Percentiles rank a stretch among this genome's conserved stretches.
These are phyloP conservation scores for Athelia sp. DNA, from an alignment of 1,284 basidiomycete genomes.

Conservation along the genomic window DNA sequence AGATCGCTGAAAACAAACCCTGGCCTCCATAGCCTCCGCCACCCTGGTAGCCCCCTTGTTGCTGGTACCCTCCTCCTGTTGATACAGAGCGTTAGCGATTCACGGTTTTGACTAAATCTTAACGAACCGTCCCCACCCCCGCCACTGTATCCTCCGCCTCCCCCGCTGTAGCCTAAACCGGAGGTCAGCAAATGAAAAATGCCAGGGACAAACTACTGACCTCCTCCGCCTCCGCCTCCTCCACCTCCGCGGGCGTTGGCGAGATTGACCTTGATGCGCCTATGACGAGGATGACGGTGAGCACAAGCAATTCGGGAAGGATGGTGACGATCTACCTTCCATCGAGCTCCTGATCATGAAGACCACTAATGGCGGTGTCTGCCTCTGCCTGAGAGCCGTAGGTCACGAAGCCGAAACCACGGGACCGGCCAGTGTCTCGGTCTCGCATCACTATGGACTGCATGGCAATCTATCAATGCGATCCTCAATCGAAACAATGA, in stretches of 20 bases:
- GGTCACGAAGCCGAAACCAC: constrained; percentile 96
- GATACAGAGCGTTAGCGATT: neutral
- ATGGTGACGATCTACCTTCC: constrained; percentile 43
- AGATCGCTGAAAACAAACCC: too few relatives aligned
- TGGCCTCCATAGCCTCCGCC: neutral
- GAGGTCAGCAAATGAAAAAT: constrained; percentile 4
- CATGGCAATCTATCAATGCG: constrained; percentile 16
- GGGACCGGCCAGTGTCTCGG: constrained; percentile 93
- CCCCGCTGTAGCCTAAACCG: constrained; percentile 23
- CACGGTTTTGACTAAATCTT: neutral
- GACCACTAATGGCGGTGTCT: constrained; percentile 67
- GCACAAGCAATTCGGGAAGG: neutral
- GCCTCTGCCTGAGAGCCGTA: constrained; percentile 65
- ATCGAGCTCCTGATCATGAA: constrained; percentile 94
- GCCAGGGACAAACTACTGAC: neutral
- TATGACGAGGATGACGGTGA: neutral
- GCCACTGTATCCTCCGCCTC: constrained; percentile 22
- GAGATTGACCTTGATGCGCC: constrained; percentile 87
- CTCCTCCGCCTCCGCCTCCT: constrained; percentile 40
- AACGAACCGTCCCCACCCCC: neutral
- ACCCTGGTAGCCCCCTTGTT: neutral
- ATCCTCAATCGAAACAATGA: neutral
- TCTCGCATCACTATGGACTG: constrained; percentile 97
- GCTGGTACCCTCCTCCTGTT: neutral
- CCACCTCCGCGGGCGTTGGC: constrained; percentile 75